Evolutionary conservation across 2,329 filamentous ascomycete species (phyloP), one percentile per base, ranked within the genome.

Genomic region (Colletotrichum paranaense): DNA sequence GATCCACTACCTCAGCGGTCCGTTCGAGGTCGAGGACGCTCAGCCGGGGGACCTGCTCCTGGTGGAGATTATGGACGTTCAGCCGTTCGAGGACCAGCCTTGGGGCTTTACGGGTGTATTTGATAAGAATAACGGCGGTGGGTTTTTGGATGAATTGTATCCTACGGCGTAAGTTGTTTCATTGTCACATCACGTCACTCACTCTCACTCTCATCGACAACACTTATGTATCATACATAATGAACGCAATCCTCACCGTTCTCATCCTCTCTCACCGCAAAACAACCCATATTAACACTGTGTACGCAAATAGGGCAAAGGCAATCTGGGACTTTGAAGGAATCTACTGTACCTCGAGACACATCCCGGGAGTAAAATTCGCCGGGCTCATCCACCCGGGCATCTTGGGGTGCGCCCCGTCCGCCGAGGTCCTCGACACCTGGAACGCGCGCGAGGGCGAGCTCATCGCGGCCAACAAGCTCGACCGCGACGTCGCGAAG

Each of bases 41-140:
- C 90, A 95, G 81, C 95, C 95, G 0, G 95, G 95, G 0, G 95
- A 98, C 79, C 87, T 97, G 1, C 87, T 97, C 0, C 85, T 97
- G 0, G 93, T 98, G 8, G 95, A 98, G 81, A 98, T 98, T 76
- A 95, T 96, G 82, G 95, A 98, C 78, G 94, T 98, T 0, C 95
- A 98, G 84, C 95, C 95, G 0, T 91, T 97, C 76, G 88, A 96
- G 75, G 91, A 97, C 35, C 90, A 93, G 70, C 95, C 95, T 0
- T 98, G 95, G 95, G 95, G 95, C 0, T 97, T 97, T 81, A 96
- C 94, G 0, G 95, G 95, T 9, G 84, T 97, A 5, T 98, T 98
- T 78, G 88, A 92, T 67, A 92, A 90, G 76, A 84, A 91, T 19
- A 98, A 98, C 78, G 95, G 95, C 6, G 95, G 95, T 9, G 95